Base-by-base conservation (phyloP, 768 basidiomycete species). In the Pleurotus giganteus region DNA sequence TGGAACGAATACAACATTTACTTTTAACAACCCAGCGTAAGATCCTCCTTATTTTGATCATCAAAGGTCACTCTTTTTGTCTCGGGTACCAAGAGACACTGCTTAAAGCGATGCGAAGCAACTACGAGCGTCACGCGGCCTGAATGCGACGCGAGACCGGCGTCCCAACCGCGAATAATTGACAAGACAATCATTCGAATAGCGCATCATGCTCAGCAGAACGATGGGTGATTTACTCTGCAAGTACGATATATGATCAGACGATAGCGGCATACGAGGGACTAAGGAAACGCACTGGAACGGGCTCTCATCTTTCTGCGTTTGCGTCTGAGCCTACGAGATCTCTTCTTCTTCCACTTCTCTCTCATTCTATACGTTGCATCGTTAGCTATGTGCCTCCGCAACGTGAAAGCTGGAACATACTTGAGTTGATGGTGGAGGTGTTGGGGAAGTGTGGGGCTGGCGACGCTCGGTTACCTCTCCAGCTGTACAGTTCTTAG, bases 301-400 rank as follows among this genome's bases (percentile, higher is more conserved):
- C 49, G 49, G 19, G 49, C 49, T 51, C 49, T 51, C 49, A 51
- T 51, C 49, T 94, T 94, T 88, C 91, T 87, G 81, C 91, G 89
- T 69, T 94, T 94, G 74, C 91, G 88, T 70, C 91, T 82, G 78
- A 94, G 91, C 70, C 91, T 89, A 71, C 91, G 86, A 61, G 91
- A 91, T 70, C 91, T 83, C 82, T 94, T 94, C 78, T 94, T 94
- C 85, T 92, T 92, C 91, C 91, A 93, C 86, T 93, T 93, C 75
- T 92, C 91, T 89, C 91, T 91, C 91, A 92, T 93, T 61, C 83
- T 88, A 52, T 19, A 46, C 29, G 34, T 34, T 45, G 23, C 24
- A 45, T 24, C 44, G 27, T 50, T n/a, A 12, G 15, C 24, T 41
- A 29, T 11, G 21, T 39, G 23, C 29, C 15, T 15, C 53, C 39